Percentiles rank a stretch among this genome's conserved stretches.
phyloP scores from a whole-genome alignment of 2,329 filamentous ascomycete species.

The Sporothrix protearum region DNA sequence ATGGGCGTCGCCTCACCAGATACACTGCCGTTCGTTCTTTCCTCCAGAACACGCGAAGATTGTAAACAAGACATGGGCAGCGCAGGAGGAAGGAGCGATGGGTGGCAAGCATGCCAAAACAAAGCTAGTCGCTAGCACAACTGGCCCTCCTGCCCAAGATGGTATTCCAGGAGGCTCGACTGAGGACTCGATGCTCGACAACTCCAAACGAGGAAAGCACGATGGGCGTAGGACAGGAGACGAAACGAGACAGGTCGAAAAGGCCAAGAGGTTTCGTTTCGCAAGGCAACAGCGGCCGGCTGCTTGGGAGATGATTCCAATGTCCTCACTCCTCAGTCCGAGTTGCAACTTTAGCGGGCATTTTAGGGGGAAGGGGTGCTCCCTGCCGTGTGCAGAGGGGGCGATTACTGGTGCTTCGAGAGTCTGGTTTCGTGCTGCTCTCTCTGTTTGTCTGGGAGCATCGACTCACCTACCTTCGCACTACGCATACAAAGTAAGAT shows the following conservation, averaged over 20 bases:
- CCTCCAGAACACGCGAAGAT: not conserved
- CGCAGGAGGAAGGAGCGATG: not conserved
- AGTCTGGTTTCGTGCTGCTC: not conserved
- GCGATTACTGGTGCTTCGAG: slow-evolving; percentile 25
- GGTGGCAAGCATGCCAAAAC: not conserved
- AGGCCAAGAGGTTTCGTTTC: not conserved
- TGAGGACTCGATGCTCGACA: not conserved
- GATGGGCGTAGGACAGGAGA: not conserved
- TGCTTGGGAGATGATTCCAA: not conserved
- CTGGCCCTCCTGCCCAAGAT: not conserved
- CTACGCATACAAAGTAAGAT: no score
- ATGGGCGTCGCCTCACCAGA: not conserved
- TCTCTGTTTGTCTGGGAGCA: not conserved
- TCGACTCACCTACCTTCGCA: not conserved
- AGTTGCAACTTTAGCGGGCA: not conserved
- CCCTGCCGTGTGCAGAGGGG: slow-evolving; percentile 18
- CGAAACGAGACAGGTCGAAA: not conserved
- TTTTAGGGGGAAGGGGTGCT: not conserved
- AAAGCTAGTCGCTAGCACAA: not conserved
- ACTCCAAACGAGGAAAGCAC: not conserved
- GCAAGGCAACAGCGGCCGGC: slow-evolving; percentile 16
- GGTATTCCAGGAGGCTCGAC: not conserved
- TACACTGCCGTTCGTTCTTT: not conserved
- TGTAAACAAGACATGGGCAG: slow-evolving; percentile 13
- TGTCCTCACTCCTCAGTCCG: not conserved